Evolutionary conservation across 306 rosid species (phyloP).

Genomic region (Begonia masoniana): DNA sequence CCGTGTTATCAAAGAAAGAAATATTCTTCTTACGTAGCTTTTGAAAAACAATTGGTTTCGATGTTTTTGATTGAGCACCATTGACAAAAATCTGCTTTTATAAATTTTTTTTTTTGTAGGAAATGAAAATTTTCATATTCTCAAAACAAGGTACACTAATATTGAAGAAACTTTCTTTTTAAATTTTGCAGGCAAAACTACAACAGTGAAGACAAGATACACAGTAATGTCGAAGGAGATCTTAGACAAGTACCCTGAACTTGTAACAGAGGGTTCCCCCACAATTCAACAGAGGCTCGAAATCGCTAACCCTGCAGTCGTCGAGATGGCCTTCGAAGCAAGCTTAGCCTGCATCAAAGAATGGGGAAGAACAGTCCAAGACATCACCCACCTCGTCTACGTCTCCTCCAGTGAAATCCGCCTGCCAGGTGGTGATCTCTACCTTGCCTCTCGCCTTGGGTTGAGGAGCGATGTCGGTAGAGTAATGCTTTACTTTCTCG

Average conservation of each 20-base stretch:
- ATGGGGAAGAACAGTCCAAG: slow-evolving; percentile 72
- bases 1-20: no score
- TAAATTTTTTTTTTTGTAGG: no score
- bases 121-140: no score
- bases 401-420: slow-evolving; percentile 87
- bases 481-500: slow-evolving; percentile 79
- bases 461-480: slow-evolving; percentile 51
- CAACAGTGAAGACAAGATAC: slow-evolving; percentile 93
- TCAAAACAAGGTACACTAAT: no score
- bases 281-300: slow-evolving; percentile 77
- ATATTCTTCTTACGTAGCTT: no score
- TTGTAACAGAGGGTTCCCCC: slow-evolving; percentile 72
- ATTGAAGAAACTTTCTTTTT: background rate
- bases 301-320: slow-evolving; percentile 82
- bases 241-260: slow-evolving; percentile 72
- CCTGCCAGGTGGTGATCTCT: slow-evolving; percentile 85
- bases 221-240: slow-evolving; percentile 98
- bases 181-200: slow-evolving; percentile 53
- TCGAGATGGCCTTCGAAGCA: slow-evolving; percentile 74
- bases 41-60: no score
- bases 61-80: no score
- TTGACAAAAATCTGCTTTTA: no score
- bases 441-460: slow-evolving; percentile 65
- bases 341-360: slow-evolving; percentile 71
- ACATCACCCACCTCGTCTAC: slow-evolving; percentile 78